Percentiles rank a stretch among this genome's conserved stretches.
Conservation (phyloP, 371 early-diverging fungal genomes). For the Mortierella sp. region DNA sequence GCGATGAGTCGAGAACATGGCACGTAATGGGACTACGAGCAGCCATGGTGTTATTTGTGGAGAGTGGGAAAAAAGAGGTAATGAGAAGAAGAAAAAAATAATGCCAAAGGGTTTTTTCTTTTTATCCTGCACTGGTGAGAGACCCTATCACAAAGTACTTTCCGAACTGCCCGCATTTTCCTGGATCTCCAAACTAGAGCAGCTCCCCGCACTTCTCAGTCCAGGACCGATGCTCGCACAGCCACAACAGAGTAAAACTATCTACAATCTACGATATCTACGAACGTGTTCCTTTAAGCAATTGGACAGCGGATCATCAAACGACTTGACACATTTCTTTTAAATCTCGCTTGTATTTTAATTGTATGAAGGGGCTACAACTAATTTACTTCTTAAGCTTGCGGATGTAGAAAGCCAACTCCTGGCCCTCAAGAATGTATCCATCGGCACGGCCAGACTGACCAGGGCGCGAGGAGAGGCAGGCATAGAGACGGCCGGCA, state of each 20-base stretch:
- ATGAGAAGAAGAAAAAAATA: not conserved
- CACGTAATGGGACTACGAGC: slow-evolving; percentile 81
- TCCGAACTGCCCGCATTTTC: slow-evolving; percentile 13
- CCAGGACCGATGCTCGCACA: not conserved
- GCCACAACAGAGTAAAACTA: not conserved
- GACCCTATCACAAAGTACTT: not conserved
- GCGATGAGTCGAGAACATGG: slow-evolving; percentile 89
- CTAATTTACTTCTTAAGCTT: slow-evolving; percentile 82
- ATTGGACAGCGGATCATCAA: not conserved
- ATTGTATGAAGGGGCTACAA: slow-evolving; percentile 6
- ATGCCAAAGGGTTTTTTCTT: not conserved
- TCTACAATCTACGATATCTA: not conserved
- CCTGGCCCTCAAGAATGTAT: slow-evolving; percentile 99
- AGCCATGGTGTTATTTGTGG: slow-evolving; percentile 22
- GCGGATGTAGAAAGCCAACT: slow-evolving; percentile 96
- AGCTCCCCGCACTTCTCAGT: not conserved
- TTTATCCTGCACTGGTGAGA: not conserved
- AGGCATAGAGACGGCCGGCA: slow-evolving; percentile 97
- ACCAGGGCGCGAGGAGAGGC: slow-evolving; percentile 98
- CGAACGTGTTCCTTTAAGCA: not conserved
- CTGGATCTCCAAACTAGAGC: not conserved
- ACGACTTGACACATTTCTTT: not conserved
- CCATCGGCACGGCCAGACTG: slow-evolving; percentile 99
- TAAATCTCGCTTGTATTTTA: slow-evolving; percentile 7
- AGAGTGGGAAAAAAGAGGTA: not conserved